A percentile compares a stretch with the other conserved stretches of the same genome.
Conservation (phyloP, 768 basidiomycete species). For the Pisolithus tinctorius region DNA sequence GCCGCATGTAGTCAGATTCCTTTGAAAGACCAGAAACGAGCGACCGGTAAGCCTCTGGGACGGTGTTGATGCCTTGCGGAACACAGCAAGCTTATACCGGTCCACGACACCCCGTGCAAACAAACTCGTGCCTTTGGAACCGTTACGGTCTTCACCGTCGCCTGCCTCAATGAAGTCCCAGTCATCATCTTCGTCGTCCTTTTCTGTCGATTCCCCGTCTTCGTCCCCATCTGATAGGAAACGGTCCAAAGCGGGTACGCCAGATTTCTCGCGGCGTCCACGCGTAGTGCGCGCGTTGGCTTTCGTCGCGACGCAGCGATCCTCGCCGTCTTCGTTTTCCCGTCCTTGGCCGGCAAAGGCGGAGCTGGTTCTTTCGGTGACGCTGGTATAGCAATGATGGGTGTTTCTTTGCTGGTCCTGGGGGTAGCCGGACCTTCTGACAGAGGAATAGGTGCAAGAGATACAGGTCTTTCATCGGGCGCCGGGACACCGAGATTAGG, state of each 20-base stretch:
- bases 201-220: conserved; percentile 34
- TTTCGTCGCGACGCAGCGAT: conserved; percentile 8
- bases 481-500: conserved; percentile 2
- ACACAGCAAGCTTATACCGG: conserved; percentile 77
- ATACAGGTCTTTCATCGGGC: conserved; percentile 6
- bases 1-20: conserved; percentile 38
- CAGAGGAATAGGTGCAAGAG: conserved; percentile 12
- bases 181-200: conserved; percentile 67
- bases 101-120: conserved; percentile 92
- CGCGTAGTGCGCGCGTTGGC: conserved; percentile 26
- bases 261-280: conserved; percentile 72
- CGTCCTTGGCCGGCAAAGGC: conserved; percentile 26
- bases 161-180: conserved; percentile 87
- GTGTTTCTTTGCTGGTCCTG: conserved; percentile 9
- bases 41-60: conserved; percentile 39
- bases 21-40: conserved; percentile 55
- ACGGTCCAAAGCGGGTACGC: conserved; percentile 72
- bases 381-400: background rate
- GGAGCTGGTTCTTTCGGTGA: conserved; percentile 20
- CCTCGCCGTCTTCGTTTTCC: conserved; percentile 23
- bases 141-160: conserved; percentile 80
- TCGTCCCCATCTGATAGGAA: conserved; percentile 51
- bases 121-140: conserved; percentile 69
- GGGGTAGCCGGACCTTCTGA: conserved; percentile 12
- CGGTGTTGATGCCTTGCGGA: conserved; percentile 75